phyloP scores from a whole-genome alignment of 495 filamentous ascomycete genomes.

The Trichoderma virens region DNA sequence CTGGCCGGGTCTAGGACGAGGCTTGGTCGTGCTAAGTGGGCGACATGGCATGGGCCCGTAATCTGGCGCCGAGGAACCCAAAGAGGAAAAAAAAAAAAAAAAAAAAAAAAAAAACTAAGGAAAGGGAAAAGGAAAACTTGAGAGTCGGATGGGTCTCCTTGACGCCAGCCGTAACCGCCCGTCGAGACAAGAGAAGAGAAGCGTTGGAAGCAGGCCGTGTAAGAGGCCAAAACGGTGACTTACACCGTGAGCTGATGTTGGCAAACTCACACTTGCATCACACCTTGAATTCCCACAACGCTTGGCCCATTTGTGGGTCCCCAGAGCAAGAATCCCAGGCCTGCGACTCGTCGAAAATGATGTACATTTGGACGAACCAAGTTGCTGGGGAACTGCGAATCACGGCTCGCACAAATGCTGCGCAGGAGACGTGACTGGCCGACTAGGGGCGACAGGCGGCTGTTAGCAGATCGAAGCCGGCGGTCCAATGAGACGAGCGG shows the following conservation, averaged over 20 bases:
- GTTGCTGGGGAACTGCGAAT: neutral
- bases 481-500: neutral
- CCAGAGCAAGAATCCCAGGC: neutral
- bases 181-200: too few relatives aligned
- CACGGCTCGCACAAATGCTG: neutral
- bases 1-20: neutral
- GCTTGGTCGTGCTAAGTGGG: neutral
- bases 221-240: neutral
- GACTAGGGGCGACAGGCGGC: neutral
- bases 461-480: neutral
- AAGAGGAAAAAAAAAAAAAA: neutral
- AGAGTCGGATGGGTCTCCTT: neutral
- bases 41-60: neutral
- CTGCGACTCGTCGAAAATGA: conserved; percentile 4
- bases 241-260: neutral
- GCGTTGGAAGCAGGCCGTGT: neutral
- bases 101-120: neutral
- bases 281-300: too few relatives aligned
- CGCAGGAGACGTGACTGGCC: neutral
- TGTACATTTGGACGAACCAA: conserved; percentile 1
- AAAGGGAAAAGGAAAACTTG: neutral
- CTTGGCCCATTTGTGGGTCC: neutral
- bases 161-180: neutral
- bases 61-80: neutral
- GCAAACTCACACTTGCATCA: too few relatives aligned